Base-by-base conservation (phyloP, 202 grass and related monocot species). In the Dendrocalamus latiflorus region DNA sequence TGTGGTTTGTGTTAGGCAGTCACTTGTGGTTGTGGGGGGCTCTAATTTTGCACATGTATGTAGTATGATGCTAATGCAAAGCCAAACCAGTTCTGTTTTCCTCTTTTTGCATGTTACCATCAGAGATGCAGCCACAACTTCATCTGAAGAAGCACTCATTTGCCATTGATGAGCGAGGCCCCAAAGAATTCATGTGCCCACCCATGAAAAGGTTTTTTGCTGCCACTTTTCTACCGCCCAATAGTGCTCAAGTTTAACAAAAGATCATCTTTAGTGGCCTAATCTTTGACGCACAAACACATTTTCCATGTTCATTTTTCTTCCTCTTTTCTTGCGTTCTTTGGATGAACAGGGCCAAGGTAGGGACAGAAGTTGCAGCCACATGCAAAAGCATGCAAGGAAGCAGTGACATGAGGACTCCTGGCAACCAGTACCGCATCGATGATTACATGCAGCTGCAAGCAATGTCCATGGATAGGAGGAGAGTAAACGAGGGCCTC, bases 361-460 rank as follows among this genome's bases (percentile, higher is more conserved):
- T 83, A 80, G 87, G 89, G 75, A 73, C 84, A 82, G 79, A 86
- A 78, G 45, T 30, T 71, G 80, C 51, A 68, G 82, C 72, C 41
- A 78, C 26, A 68, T 66, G 65, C 83, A 87, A 76, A 71, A 89
- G 81, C 65, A 75, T 90, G 87, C 82, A 89, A 88, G 64, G 69
- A 57, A 80, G 77, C 76, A 76, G 91, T 86, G 89, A 77, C 58
- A 90, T 59, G 33, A 87, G 21, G 33, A 57, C 63, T 79, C 63
- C 74, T 88, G 84, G 83, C 80, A 76, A 82, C 87, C 83, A 57
- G 47, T 88, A 82, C 76, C 76, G 86, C 81, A 80, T 90, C 77
- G 93, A 93, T 93, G 86, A 91, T 94, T 90, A 84, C 87, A 88
- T 81, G 87, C 90, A 70, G 70, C 80, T 70, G 91, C 84, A 80